Evolutionary conservation across 768 basidiomycete species (phyloP).

Genomic region (Macrolepiota fuliginosa): DNA sequence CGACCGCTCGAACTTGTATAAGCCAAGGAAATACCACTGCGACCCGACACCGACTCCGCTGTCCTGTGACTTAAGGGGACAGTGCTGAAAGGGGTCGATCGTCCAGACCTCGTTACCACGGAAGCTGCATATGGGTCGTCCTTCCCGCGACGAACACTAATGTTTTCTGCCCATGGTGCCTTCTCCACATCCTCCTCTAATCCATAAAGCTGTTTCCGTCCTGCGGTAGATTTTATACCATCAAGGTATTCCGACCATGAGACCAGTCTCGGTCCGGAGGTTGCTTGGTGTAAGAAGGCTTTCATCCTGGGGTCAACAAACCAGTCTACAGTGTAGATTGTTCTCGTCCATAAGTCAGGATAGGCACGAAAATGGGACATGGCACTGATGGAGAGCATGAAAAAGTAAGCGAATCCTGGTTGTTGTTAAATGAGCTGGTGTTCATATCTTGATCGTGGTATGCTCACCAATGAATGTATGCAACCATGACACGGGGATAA

Average conservation of each 20-base stretch:
- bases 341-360: slow-evolving; percentile 50
- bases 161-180: slow-evolving; percentile 51
- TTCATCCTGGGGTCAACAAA: slow-evolving; percentile 29
- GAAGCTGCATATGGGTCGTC: slow-evolving; percentile 48
- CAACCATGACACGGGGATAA: slow-evolving; percentile 49
- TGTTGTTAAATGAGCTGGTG: background rate
- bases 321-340: slow-evolving; percentile 58
- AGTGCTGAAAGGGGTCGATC: background rate
- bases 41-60: background rate
- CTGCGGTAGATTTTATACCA: slow-evolving; percentile 28
- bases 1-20: background rate
- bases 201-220: slow-evolving; percentile 16
- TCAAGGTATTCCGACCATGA: slow-evolving; percentile 19
- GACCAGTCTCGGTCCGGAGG: background rate
- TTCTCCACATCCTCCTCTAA: slow-evolving; percentile 18
- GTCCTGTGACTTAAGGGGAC: background rate
- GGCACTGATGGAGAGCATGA: slow-evolving; percentile 46
- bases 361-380: slow-evolving; percentile 41
- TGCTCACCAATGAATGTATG: slow-evolving; percentile 43
- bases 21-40: background rate
- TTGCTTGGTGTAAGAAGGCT: slow-evolving; percentile 6
- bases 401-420: slow-evolving; percentile 46
- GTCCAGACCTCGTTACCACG: slow-evolving; percentile 14
- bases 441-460: background rate
- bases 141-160: slow-evolving; percentile 48